Conservation (phyloP, 768 basidiomycete genomes). For the Paxillus involutus region DNA sequence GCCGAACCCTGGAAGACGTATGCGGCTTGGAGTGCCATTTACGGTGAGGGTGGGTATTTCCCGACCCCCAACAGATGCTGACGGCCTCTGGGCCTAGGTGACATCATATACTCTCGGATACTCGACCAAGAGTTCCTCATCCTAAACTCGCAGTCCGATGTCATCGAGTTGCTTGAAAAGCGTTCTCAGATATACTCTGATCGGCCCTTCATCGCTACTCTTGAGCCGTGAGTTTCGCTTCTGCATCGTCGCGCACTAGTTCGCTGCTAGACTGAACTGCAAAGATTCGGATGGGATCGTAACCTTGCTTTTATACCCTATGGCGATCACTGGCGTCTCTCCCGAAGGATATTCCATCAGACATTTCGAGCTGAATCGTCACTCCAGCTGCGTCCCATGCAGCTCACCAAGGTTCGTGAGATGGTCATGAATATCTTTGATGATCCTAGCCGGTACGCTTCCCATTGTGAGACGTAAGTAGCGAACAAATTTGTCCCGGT, state of each 20-base stretch:
- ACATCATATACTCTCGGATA: constrained; percentile 1
- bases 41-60: too few species aligned
- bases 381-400: constrained; percentile 3
- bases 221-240: constrained; percentile 2
- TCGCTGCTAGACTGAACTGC: background rate
- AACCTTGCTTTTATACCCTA: constrained; percentile 4
- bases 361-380: constrained; percentile 7
- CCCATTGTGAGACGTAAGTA: background rate
- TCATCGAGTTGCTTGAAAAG: constrained; percentile 5
- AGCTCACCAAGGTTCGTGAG: constrained; percentile 2
- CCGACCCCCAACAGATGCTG: too few species aligned
- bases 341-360: constrained; percentile 11
- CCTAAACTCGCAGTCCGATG: constrained; percentile 9
- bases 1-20: too few species aligned
- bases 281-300: constrained; percentile 6
- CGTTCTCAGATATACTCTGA: constrained; percentile 8
- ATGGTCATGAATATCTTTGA: constrained; percentile 1
- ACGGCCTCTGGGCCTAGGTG: background rate
- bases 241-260: background rate
- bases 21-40: too few species aligned
- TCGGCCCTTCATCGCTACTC: constrained; percentile 19
- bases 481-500: background rate
- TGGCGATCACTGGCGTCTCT: constrained; percentile 11
- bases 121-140: constrained; percentile 8
- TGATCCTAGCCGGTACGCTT: background rate